Base-by-base conservation (phyloP, 768 basidiomycete species). In the Heimioporus sp. region DNA sequence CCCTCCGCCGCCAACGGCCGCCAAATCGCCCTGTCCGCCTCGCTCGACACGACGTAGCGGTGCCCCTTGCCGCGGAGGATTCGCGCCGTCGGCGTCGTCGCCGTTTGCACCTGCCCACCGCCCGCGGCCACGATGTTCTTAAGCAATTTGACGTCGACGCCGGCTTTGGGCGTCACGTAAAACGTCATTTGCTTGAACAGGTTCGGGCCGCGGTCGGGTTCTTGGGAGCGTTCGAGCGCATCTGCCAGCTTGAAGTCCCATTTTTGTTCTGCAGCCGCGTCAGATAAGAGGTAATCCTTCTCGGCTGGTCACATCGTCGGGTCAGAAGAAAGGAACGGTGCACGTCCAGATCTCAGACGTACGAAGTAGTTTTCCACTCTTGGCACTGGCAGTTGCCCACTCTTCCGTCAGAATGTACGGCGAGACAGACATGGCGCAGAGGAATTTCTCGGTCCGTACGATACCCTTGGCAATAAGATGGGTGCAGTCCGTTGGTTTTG, bases 381-480 rank as follows among this genome's bases (percentile, higher is more conserved):
- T 74, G 4, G 80, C 77, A 11, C 81, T 87, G 0, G 78, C 78
- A 6, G 66, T 73, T 5, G 87, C 79, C 94, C 93, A 97, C 32
- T 79, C 72, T 47, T 77, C 76, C 4, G 76, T 79, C 19, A 97
- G 69, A 43, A 95, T 73, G 54, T 73, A 76, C 0, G 88, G 85
- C 0, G 78, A 81, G 1, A 68, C 68, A 0, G 87, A 76, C 58
- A 96, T 72, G 0, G 90, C 90, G 58, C 83, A 84, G 0, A 97
- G 74, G 64, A 96, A 88, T 66, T 96, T 97, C 63, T 93, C 89
- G 1, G 94, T 96, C 5, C 93, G 80, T 6, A 86, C 82, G 21
- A 95, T 73, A 24, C 75, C 73, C 32, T 78, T 80, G 10, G 82
- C 80, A 43, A 96, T 67, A 12, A 97, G 76, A 69, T 95, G 90